These are phyloP conservation scores for Populus ilicifolia DNA, from an alignment of 345 rosid species.

Conservation along the genomic window DNA sequence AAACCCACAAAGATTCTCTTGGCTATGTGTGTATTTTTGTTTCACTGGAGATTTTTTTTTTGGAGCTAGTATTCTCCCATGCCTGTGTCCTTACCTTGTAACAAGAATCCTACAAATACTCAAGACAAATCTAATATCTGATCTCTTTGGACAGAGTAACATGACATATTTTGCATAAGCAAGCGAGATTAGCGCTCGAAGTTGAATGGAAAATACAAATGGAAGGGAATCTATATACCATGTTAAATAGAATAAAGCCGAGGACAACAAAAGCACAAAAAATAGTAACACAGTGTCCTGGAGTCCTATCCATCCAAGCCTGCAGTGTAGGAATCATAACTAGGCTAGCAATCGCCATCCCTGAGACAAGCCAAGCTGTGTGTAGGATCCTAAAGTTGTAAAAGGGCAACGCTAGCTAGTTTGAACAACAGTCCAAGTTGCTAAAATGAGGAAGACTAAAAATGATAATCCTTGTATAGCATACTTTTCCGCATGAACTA, in stretches of 20 bases:
- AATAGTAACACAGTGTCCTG: not conserved
- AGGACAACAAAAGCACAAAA: not conserved
- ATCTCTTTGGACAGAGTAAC: not conserved
- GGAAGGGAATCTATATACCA: not conserved
- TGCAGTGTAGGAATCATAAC: not conserved
- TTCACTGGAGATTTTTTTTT: conserved; percentile 19
- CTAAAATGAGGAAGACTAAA: not conserved
- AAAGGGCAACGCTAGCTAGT: not conserved
- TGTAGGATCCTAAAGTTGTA: not conserved
- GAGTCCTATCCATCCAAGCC: not conserved
- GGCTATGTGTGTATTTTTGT: conserved; percentile 1
- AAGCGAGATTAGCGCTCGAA: not conserved
- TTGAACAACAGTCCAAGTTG: not conserved
- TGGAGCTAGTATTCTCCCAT: conserved; percentile 10
- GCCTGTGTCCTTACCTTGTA: conserved; percentile 20
- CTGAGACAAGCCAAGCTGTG: not conserved
- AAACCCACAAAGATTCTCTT: conserved; percentile 33
- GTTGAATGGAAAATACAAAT: not conserved
- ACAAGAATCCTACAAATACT: conserved; percentile 27
- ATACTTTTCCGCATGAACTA: not conserved
- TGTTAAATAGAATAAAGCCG: not conserved
- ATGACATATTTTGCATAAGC: not conserved
- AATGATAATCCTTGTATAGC: not conserved
- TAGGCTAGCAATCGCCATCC: not conserved
- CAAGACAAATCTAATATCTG: not conserved